Base-by-base conservation (phyloP, 192 early-diverging fungal species). In the Diversispora epigaea region DNA sequence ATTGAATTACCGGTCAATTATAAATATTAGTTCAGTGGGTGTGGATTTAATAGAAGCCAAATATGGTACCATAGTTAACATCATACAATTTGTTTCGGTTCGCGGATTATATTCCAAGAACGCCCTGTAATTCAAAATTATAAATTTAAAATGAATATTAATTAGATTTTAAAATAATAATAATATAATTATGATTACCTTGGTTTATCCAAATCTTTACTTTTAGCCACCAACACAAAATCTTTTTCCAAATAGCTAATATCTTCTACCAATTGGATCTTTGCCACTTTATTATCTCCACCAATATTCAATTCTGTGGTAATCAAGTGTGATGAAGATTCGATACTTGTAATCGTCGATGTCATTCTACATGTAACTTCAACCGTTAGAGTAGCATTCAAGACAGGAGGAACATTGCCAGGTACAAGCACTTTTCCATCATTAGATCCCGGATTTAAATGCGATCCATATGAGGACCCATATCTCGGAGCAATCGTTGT, bases 311-410 rank as follows among this genome's bases (percentile, higher is more conserved):
- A 47, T 21, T 78, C 56, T 43, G 69, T 75, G 3, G 81, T 61
- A 62, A 86, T 77, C 12, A 71, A 60, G 57, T 87, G 86, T 10
- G 87, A 79, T 41, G 86, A 81, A 6, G 84, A 86, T n/a, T 78
- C 76, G 25, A 87, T 77, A 19, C 41, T 67, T 50, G 73, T 56
- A 63, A 87, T 81, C n/a, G 64, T 62, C 40, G 47, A 78, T 15
- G 71, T 62, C 58, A 78, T 70, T 57, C 68, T 49, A 63, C 71
- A 69, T 39, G 73, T 76, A 57, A 78, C 60, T 47, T 75, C 73
- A 7, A 83, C 52, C 3, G 52, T 58, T 66, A 80, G 56, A 49
- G 56, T 41, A 44, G 58, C 25, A 10, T 43, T 25, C 22, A 14
- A 0, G 17, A 50, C 40, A 47, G 56, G 60, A 11, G 60, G 8